phyloP scores from a whole-genome alignment of 768 basidiomycete genomes.

The Tremella fuciformis region DNA sequence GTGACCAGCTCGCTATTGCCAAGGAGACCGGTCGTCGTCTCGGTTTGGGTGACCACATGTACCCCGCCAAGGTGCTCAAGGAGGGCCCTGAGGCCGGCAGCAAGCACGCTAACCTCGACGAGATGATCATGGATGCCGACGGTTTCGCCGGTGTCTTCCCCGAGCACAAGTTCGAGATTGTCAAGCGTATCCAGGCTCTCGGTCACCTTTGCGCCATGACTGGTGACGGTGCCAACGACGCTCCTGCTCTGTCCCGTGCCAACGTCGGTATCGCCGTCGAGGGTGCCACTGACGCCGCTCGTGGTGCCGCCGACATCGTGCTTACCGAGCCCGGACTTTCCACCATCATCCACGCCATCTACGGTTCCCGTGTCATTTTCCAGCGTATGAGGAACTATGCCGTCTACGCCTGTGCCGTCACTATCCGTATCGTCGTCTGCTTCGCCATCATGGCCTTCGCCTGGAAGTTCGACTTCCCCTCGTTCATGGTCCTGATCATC shows the following conservation, averaged over 20 bases:
- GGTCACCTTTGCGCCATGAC: constrained; percentile 98
- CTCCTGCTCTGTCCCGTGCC: constrained; percentile 93
- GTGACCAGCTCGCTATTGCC: constrained; percentile 98
- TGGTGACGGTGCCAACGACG: constrained; percentile 98
- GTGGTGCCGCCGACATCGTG: constrained; percentile 97
- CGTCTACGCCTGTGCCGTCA: constrained; percentile 91
- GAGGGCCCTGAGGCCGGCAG: constrained; percentile 85
- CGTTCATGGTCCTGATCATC: constrained; percentile 99
- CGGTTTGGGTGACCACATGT: constrained; percentile 98
- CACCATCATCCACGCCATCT: constrained; percentile 97
- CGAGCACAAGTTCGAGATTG: constrained; percentile 99
- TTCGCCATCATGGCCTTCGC: constrained; percentile 93
- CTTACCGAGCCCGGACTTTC: constrained; percentile 97
- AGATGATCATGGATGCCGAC: constrained; percentile 99
- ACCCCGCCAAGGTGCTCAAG: constrained; percentile 97
- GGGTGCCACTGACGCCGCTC: constrained; percentile 97
- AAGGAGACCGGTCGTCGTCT: constrained; percentile 99
- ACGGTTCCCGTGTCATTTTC: constrained; percentile 97
- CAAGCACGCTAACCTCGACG: constrained; percentile 80
- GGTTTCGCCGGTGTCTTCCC: constrained; percentile 99
- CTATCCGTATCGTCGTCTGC: constrained; percentile 97
- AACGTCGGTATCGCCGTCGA: constrained; percentile 99
- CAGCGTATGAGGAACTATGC: constrained; percentile 99
- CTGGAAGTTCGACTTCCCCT: constrained; percentile 98
- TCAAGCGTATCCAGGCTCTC: constrained; percentile 94